These are phyloP conservation scores for Akanthomyces uredinophilus DNA, from an alignment of 2,329 filamentous ascomycete species.

Conservation along the genomic window DNA sequence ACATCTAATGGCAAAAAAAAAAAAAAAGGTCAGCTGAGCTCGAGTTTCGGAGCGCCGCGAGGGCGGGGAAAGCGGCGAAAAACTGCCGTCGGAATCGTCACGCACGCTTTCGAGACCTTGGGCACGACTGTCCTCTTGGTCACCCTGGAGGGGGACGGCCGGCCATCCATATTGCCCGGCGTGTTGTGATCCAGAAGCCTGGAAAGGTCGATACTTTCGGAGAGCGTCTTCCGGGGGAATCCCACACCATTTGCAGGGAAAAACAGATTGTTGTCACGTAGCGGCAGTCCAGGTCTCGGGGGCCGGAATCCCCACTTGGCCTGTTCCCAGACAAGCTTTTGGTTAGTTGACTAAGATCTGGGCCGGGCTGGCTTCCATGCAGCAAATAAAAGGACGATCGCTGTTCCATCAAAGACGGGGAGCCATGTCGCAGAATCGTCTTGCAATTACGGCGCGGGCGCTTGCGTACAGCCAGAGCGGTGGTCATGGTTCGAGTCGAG, in stretches of 20 bases:
- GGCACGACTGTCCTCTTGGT: conserved; percentile 7
- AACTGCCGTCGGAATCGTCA: conserved; percentile 12
- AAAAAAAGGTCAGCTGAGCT: conserved; percentile 6
- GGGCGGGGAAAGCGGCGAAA: neutral
- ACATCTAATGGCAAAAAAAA: conserved; percentile 27
- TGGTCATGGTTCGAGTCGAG: neutral
- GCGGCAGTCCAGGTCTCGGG: neutral
- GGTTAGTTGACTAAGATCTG: conserved; percentile 5
- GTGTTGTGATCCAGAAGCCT: neutral
- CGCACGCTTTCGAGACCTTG: conserved; percentile 15
- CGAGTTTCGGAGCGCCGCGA: neutral
- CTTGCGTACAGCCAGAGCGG: neutral
- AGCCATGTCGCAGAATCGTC: neutral
- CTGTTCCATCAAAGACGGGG: neutral
- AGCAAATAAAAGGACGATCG: neutral
- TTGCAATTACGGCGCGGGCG: neutral
- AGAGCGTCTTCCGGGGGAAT: conserved; percentile 9
- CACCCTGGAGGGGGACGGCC: conserved; percentile 11
- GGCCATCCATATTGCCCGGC: conserved; percentile 4
- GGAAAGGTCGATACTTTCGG: conserved; percentile 10
- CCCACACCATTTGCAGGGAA: conserved; percentile 7
- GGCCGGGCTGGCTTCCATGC: neutral
- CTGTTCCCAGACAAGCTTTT: conserved; percentile 7
- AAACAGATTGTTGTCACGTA: conserved; percentile 6
- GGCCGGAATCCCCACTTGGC: conserved; percentile 9